These are phyloP conservation scores for Penicillium griseofulvum DNA, from an alignment of 2,329 filamentous ascomycete species.

Conservation along the genomic window DNA sequence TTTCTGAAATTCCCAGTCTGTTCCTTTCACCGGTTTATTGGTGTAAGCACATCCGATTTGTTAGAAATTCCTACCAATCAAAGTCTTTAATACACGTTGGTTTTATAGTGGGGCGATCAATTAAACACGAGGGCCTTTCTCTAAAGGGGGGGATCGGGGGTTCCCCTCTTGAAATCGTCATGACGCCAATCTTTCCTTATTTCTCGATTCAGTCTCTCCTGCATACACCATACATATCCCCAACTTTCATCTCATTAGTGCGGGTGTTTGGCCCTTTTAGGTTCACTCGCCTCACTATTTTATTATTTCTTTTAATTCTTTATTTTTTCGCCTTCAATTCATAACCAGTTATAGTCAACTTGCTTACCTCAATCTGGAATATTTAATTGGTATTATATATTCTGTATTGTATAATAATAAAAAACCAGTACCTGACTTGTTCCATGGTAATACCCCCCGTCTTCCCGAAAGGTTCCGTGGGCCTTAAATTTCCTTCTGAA, in stretches of 20 bases:
- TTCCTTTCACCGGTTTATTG: slow-evolving; percentile 2
- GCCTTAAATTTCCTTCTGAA: slow-evolving; percentile 6
- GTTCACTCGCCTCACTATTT: slow-evolving; percentile 2
- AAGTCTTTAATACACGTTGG: neutral
- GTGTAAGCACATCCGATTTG: slow-evolving; percentile 11
- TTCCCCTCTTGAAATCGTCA: neutral
- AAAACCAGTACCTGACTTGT: neutral
- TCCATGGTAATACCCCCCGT: neutral
- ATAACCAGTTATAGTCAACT: neutral
- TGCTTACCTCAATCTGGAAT: neutral
- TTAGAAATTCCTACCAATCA: slow-evolving; percentile 8
- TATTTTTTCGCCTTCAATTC: neutral
- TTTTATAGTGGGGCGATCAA: slow-evolving; percentile 4
- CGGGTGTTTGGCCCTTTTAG: neutral
- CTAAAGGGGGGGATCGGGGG: neutral
- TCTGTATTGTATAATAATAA: neutral
- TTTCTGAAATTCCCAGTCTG: neutral
- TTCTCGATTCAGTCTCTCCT: slow-evolving; percentile 6
- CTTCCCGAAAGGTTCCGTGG: slow-evolving; percentile 8
- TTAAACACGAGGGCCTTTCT: slow-evolving; percentile 8
- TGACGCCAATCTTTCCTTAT: neutral
- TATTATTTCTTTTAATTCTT: neutral
- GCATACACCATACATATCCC: neutral
- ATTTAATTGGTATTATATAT: neutral
- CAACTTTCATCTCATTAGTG: neutral